phyloP scores from a whole-genome alignment of 2,329 filamentous ascomycete genomes.

The Cytospora piceicola region DNA sequence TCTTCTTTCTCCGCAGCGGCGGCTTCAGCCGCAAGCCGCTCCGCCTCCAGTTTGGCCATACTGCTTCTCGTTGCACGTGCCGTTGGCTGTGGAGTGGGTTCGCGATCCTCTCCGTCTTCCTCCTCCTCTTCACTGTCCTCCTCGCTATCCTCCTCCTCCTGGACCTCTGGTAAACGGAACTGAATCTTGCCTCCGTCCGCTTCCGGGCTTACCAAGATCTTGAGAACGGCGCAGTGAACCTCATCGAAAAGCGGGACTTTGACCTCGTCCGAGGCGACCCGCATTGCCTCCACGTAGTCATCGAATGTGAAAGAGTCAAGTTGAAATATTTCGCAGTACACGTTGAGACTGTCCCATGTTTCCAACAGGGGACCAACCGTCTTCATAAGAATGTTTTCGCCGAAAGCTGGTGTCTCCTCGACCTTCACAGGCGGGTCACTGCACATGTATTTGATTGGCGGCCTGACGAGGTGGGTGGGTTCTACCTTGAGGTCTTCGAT shows the following conservation, averaged over 20 bases:
- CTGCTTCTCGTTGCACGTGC: conserved; percentile 83
- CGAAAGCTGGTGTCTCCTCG: conserved; percentile 50
- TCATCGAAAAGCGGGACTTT: conserved; percentile 88
- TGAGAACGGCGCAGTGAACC: conserved; percentile 88
- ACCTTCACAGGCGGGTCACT: conserved; percentile 61
- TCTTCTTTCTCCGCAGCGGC: conserved; percentile 57
- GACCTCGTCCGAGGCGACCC: conserved; percentile 71
- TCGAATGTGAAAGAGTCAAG: conserved; percentile 98
- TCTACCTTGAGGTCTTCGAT: conserved; percentile 90
- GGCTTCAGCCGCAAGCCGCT: conserved; percentile 65
- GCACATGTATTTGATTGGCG: conserved; percentile 77
- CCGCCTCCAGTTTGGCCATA: conserved; percentile 78
- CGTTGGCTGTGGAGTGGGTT: conserved; percentile 69
- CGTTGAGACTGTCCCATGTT: conserved; percentile 95
- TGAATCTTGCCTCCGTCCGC: conserved; percentile 78
- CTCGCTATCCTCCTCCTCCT: conserved; percentile 71
- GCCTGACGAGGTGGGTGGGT: conserved; percentile 69
- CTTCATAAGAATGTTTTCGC: conserved; percentile 73
- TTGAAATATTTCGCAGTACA: conserved; percentile 94
- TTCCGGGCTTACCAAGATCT: conserved; percentile 78
- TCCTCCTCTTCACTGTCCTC: conserved; percentile 64
- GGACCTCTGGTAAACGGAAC: conserved; percentile 75
- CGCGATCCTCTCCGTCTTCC: conserved; percentile 60
- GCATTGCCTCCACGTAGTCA: conserved; percentile 88
- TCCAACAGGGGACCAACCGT: conserved; percentile 86